Percentiles rank a stretch among this genome's conserved stretches.
These are phyloP conservation scores for Pneumocystis canis DNA, from an alignment of 1,139 yeast genomes.

Conservation along the genomic window DNA sequence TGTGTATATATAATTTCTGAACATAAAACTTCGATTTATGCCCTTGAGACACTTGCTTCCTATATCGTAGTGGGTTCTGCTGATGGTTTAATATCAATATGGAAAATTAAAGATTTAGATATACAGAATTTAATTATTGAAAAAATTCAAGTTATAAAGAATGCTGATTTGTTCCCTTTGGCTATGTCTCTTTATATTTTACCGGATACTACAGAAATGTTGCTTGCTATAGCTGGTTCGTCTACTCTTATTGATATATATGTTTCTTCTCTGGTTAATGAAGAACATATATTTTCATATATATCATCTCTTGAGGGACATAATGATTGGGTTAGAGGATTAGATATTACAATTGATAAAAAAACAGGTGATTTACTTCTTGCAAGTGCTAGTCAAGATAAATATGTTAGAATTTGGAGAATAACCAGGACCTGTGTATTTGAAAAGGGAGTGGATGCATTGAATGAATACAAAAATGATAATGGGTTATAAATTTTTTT, in stretches of 20 bases:
- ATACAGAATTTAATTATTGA: background rate
- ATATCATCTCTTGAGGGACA: constrained; percentile 62
- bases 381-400: constrained; percentile 81
- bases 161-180: constrained; percentile 42
- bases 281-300: constrained; percentile 10
- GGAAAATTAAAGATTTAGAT: constrained; percentile 24
- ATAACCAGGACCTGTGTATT: constrained; percentile 6
- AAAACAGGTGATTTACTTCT: constrained; percentile 32
- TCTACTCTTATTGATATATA: constrained; percentile 42
- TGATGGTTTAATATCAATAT: constrained; percentile 42
- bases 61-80: constrained; percentile 51
- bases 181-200: constrained; percentile 41
- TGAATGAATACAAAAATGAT: constrained; percentile 1
- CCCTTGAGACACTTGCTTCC: constrained; percentile 29
- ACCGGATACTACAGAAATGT: constrained; percentile 22
- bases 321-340: constrained; percentile 81
- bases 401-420: constrained; percentile 80
- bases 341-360: constrained; percentile 42
- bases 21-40: constrained; percentile 38
- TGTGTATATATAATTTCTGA: constrained; percentile 24
- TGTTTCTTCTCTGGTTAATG: constrained; percentile 28
- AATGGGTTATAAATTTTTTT: constrained; percentile 8
- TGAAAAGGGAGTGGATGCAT: background rate
- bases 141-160: constrained; percentile 14
- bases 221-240: constrained; percentile 70